phyloP scores from a whole-genome alignment of 805 yeast species.

The Komagataella pseudopastoris region DNA sequence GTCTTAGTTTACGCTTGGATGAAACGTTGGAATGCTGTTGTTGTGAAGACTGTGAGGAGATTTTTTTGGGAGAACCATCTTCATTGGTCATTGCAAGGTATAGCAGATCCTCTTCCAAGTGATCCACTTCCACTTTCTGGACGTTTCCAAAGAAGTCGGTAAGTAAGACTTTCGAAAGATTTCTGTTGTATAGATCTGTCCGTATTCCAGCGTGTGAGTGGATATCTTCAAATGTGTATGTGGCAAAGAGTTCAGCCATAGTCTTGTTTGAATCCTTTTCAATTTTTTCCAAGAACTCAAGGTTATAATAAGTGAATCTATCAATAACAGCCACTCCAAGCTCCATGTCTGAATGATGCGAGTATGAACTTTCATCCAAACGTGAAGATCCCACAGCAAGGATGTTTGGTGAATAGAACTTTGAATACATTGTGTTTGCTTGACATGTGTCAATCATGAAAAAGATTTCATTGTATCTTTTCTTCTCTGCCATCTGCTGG shows the following conservation, averaged over 20 bases:
- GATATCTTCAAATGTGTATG: constrained; percentile 71
- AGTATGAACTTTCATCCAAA: constrained; percentile 80
- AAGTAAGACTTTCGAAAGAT: constrained; percentile 53
- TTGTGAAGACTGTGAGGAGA: neutral
- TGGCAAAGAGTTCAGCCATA: constrained; percentile 71
- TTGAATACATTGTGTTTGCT: constrained; percentile 94
- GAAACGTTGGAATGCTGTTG: neutral
- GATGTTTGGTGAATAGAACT: constrained; percentile 84
- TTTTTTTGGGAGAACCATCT: constrained; percentile 7
- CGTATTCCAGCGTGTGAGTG: constrained; percentile 93
- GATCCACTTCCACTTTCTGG: constrained; percentile 54
- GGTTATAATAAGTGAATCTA: constrained; percentile 83
- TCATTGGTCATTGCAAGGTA: constrained; percentile 21
- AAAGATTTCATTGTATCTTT: constrained; percentile 85
- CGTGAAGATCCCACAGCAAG: constrained; percentile 87
- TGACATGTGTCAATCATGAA: constrained; percentile 99
- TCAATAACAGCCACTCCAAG: constrained; percentile 97
- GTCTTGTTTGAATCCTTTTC: constrained; percentile 65
- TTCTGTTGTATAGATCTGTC: constrained; percentile 60
- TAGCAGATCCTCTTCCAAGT: constrained; percentile 34
- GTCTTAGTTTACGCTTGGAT: neutral
- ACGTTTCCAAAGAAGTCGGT: constrained; percentile 94
- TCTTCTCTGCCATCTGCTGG: constrained; percentile 93
- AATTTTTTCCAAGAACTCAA: constrained; percentile 74
- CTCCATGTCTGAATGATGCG: constrained; percentile 91